Base-by-base conservation (phyloP, 768 basidiomycete genomes). In the Tulasnella sp. region DNA sequence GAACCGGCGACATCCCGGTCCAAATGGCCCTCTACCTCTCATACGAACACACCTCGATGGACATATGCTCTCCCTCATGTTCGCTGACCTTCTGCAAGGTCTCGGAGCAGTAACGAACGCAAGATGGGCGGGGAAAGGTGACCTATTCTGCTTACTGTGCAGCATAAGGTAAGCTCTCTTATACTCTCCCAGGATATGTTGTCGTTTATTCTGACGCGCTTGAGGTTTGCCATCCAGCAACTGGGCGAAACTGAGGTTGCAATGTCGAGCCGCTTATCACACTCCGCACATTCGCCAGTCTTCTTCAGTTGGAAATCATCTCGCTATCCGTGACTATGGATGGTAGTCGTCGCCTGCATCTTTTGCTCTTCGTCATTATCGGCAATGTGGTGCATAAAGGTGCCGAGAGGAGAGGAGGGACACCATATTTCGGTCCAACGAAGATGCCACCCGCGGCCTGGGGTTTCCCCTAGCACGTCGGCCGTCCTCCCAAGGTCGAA, bases 71-170 rank as follows among this genome's bases (percentile, higher is more conserved):
- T 76, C 76, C 17, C 71, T 76, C 40, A 8, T 76, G n/a, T 49
- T 76, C 39, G 76, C 76, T n/a, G 76, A 76, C 31, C 76, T 76
- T 6, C 25, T 76, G 15, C 76, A 76, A 72, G 70, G 69, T 34
- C 19, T 76, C 37, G 76, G 76, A 12, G 76, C 76, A 0, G 37
- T 76, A 8, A 17, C 49, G 40, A 73, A 29, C n/a, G 42, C 45
- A 4, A 71, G 58, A 34, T 76, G 76, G 76, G 76, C 71, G 2
- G 45, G 31, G 4, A n/a, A 39, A 52, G 25, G 70, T 73, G 34
- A 15, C 4, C 11, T 76, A 71, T 38, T 15, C n/a, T 12, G 19
- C 40, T 14, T 76, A 76, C 40, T 76, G 76, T 40, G 25, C 71
- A 12, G 76, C 70, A n/a, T 71, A 76, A 49, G 76, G 76, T 54